Percentiles rank a stretch among this genome's conserved stretches.
phyloP scores from a whole-genome alignment of 352 stramenopile genomes.

The Phytophthora idaei region DNA sequence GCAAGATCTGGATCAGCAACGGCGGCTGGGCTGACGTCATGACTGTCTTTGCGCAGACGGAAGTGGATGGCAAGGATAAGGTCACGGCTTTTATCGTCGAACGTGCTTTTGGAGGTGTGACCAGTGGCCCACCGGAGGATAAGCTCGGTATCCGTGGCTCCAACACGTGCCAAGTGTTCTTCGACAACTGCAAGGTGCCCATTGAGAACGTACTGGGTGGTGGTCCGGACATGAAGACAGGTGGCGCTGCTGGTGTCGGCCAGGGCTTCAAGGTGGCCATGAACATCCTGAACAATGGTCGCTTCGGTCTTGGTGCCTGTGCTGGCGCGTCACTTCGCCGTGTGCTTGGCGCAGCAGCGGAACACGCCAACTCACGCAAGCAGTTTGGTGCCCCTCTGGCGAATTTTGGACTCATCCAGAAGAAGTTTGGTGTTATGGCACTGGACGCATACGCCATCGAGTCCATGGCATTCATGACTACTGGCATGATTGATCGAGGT shows the following conservation, averaged over 20 bases:
- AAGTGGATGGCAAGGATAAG: slow-evolving; percentile 96
- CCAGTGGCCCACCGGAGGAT: slow-evolving; percentile 93
- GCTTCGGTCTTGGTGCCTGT: slow-evolving; percentile 82
- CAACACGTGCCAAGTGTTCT: slow-evolving; percentile 96
- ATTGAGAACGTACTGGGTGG: slow-evolving; percentile 91
- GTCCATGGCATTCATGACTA: slow-evolving; percentile 91
- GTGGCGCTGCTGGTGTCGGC: slow-evolving; percentile 74
- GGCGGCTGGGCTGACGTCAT: slow-evolving; percentile 95
- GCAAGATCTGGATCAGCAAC: slow-evolving; percentile 99
- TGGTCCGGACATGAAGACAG: slow-evolving; percentile 73
- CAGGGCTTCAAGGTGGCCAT: slow-evolving; percentile 94
- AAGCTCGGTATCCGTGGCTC: slow-evolving; percentile 97
- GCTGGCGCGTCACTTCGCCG: slow-evolving; percentile 74
- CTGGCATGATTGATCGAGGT: slow-evolving; percentile 88
- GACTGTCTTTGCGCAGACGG: slow-evolving; percentile 96
- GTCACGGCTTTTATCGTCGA: slow-evolving; percentile 98
- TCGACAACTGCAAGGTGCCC: slow-evolving; percentile 95
- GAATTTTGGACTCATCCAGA: slow-evolving; percentile 87
- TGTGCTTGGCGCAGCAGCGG: slow-evolving; percentile 64
- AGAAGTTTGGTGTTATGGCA: slow-evolving; percentile 87
- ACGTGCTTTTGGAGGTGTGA: slow-evolving; percentile 91
- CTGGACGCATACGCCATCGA: slow-evolving; percentile 87
- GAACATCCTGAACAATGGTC: slow-evolving; percentile 95
- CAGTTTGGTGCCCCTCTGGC: slow-evolving; percentile 80
- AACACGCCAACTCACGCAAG: slow-evolving; percentile 81